These are phyloP conservation scores for Debaryomyces hansenii DNA, from an alignment of 805 yeast species.

Conservation along the genomic window DNA sequence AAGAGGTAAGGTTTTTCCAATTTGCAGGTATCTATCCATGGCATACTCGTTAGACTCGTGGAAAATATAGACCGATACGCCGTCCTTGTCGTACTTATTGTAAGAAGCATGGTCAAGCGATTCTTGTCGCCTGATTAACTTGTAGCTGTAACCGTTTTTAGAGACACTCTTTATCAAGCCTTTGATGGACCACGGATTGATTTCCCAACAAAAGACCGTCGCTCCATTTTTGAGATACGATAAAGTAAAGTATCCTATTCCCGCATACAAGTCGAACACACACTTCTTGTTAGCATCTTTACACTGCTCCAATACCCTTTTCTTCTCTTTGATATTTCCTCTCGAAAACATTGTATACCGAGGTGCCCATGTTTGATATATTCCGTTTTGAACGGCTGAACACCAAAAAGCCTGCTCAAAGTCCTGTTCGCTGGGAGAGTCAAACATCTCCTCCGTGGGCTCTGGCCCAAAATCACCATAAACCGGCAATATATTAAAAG, in stretches of 20 bases:
- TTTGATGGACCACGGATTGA: constrained; percentile 81
- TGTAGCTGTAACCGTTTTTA: constrained; percentile 42
- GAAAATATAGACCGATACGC: constrained; percentile 49
- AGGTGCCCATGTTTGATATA: constrained; percentile 83
- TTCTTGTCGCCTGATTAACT: constrained; percentile 28
- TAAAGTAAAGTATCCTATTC: constrained; percentile 82
- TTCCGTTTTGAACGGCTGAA: constrained; percentile 65
- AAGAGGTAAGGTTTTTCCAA: constrained; percentile 21
- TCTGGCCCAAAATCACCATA: constrained; percentile 66
- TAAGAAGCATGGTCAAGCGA: constrained; percentile 22
- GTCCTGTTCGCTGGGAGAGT: constrained; percentile 43
- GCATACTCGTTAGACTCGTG: constrained; percentile 63
- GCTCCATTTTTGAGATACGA: constrained; percentile 62
- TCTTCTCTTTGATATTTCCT: constrained; percentile 82
- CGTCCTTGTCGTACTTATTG: constrained; percentile 10
- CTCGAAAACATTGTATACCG: constrained; percentile 82
- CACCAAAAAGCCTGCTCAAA: constrained; percentile 70
- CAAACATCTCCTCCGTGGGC: constrained; percentile 22
- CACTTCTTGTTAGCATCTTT: constrained; percentile 35
- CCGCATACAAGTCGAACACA: constrained; percentile 74
- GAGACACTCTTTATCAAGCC: constrained; percentile 62
- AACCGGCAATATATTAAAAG: constrained; percentile 58
- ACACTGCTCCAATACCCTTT: constrained; percentile 53
- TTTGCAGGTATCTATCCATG: constrained; percentile 33
- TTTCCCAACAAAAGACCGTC: constrained; percentile 71